Percentiles rank a stretch among this genome's conserved stretches.
Evolutionary conservation across 768 basidiomycete species (phyloP).

Genomic region (Mycena kentingensis): DNA sequence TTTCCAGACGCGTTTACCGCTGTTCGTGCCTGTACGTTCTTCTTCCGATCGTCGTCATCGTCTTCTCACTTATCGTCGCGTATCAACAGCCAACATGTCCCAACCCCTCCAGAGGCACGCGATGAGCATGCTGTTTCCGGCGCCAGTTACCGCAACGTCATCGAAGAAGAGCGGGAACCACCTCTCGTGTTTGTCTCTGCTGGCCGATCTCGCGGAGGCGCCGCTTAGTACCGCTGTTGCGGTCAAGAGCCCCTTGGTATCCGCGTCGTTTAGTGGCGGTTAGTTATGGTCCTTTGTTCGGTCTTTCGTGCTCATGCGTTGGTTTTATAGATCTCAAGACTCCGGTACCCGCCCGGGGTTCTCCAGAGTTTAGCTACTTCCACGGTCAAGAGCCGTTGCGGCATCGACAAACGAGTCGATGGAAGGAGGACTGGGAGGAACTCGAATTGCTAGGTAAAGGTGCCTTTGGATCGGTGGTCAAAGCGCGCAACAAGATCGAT

Average conservation of each 20-base stretch:
- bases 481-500: conserved; percentile 89
- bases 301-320: conserved; percentile 7
- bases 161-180: conserved; percentile 48
- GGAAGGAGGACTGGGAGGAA: conserved; percentile 95
- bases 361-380: conserved; percentile 72
- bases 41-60: background rate
- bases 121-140: conserved; percentile 59
- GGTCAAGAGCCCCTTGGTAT: conserved; percentile 31
- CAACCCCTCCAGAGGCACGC: conserved; percentile 52
- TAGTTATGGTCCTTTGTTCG: conserved; percentile 24
- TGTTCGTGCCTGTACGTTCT: conserved; percentile 53
- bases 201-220: conserved; percentile 57
- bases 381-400: conserved; percentile 35
- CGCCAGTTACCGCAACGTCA: conserved; percentile 9
- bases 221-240: conserved; percentile 32
- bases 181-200: conserved; percentile 56
- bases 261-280: conserved; percentile 27
- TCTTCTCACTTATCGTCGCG: background rate
- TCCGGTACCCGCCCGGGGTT: conserved; percentile 51
- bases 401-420: conserved; percentile 67
- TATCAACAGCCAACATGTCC: conserved; percentile 53
- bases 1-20: conserved; percentile 60
- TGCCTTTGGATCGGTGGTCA: conserved; percentile 92
- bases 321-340: conserved; percentile 45
- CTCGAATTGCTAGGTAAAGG: conserved; percentile 87